Evolutionary conservation across 176 grass and related monocot species (phyloP), one percentile per base, ranked within the genome.

Genomic region (Musa troglodytarum): DNA sequence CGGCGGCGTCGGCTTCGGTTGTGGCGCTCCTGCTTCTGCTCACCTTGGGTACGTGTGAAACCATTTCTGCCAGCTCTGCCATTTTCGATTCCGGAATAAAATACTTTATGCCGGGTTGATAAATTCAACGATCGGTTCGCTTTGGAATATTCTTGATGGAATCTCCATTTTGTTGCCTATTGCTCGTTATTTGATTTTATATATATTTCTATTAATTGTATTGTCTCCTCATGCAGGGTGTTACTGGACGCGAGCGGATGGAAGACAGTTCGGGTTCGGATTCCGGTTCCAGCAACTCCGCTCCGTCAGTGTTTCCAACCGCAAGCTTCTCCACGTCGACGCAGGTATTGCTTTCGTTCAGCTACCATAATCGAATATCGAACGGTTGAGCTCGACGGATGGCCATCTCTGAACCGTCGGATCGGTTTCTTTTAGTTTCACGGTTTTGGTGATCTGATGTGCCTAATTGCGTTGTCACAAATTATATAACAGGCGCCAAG

Each of bases 281-380:
- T 17, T 17, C 13, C 12, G 20, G 4, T 13, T 23, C 21, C 64
- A 11, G 7, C 21, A 2, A 12, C 12, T 26, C 64, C 64, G 15
- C 57, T 2, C 57, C 57, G 10, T 15, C 17, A n/a, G 17, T n/a
- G 57, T 17, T 2, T 67, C n/a, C 22, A 67, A 26, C 64, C 64
- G 64, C 64, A 67, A 67, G 64, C 64, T 67, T 26, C 64, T 67
- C 64, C 64, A 67, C 5, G 64, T 25, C 12, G 64, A 67, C 12
- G n/a, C 64, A 67, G 64, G 64, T 13, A 67, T 26, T 11, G 8
- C 64, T 66, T 25, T 12, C 12, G 2, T 25, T 1, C 24, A 12
- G 9, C 63, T 66, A 24, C 63, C 26, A 1, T 28, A 28, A 28
- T 28, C 34, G 34, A 43, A 43, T 5, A 43, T 43, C 34, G 34